These are phyloP conservation scores for Sporothrix protearum DNA, from an alignment of 2,329 filamentous ascomycete species.

Conservation along the genomic window DNA sequence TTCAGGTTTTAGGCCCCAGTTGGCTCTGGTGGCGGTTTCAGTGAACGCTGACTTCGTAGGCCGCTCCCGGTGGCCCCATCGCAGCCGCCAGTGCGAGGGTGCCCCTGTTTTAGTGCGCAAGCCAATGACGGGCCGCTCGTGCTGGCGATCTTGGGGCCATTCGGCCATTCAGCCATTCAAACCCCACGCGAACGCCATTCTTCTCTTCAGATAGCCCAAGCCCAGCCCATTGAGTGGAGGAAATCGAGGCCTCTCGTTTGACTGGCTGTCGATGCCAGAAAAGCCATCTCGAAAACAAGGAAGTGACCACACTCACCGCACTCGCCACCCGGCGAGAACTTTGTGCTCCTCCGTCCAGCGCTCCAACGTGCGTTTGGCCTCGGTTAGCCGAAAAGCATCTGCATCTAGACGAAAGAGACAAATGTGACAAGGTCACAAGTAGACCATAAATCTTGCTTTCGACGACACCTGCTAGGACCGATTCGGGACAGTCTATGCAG, in stretches of 20 bases:
- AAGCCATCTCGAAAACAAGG: neutral
- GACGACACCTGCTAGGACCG: neutral
- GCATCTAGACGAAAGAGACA: neutral
- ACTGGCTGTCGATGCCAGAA: neutral
- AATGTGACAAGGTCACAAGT: no score
- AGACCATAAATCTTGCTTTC: neutral
- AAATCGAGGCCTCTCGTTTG: constrained; percentile 1
- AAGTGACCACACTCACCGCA: neutral
- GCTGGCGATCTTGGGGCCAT: neutral
- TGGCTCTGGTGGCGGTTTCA: neutral
- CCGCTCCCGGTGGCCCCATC: constrained; percentile 5
- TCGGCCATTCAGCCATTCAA: neutral
- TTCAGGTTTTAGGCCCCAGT: no score
- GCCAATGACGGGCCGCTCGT: constrained; percentile 9
- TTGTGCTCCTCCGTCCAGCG: neutral
- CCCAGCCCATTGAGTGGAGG: no score
- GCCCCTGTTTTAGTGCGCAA: neutral
- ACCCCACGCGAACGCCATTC: neutral
- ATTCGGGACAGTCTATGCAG: neutral
- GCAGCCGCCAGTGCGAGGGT: no score
- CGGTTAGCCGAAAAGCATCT: neutral
- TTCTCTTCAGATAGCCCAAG: neutral
- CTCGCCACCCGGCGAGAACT: neutral
- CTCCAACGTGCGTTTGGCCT: neutral
- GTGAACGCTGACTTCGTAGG: neutral